A percentile compares a stretch with the other conserved stretches of the same genome.
phyloP scores from a whole-genome alignment of 2,329 filamentous ascomycete genomes.

The Massarina eburnea region DNA sequence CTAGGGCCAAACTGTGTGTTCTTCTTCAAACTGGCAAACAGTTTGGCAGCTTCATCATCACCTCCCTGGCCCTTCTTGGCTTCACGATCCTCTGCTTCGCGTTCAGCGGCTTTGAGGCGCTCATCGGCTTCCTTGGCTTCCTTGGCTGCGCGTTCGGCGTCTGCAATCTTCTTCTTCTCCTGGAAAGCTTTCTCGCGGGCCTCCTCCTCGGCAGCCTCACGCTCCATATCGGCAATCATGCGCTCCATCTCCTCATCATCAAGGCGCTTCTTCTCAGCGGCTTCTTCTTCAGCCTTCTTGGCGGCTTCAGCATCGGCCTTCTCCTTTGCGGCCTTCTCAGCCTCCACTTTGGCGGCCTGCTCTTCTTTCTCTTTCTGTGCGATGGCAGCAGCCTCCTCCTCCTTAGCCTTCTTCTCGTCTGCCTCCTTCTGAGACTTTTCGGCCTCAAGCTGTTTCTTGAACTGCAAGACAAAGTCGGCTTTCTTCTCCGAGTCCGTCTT shows the following conservation, averaged over 20 bases:
- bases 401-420: constrained; percentile 47
- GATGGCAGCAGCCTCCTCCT: constrained; percentile 38
- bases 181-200: constrained; percentile 70
- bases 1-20: constrained; percentile 50
- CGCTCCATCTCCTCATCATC: constrained; percentile 53
- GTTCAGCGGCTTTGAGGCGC: constrained; percentile 51
- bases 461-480: constrained; percentile 66
- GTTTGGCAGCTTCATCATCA: constrained; percentile 45
- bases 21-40: constrained; percentile 54
- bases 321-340: constrained; percentile 53
- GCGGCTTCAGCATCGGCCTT: constrained; percentile 17
- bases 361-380: constrained; percentile 34
- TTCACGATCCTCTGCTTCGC: constrained; percentile 53
- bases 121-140: constrained; percentile 57
- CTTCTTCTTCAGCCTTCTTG: constrained; percentile 20
- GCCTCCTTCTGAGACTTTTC: constrained; percentile 57
- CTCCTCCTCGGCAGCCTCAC: constrained; percentile 49
- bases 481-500: constrained; percentile 78
- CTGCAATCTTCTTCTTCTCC: constrained; percentile 67
- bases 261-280: constrained; percentile 36
- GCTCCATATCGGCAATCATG: constrained; percentile 65
- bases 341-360: constrained; percentile 48
- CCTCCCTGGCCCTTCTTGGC: constrained; percentile 45
- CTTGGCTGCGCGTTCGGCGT: constrained; percentile 62
- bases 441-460: constrained; percentile 55